Evolutionary conservation across 2,329 filamentous ascomycete genomes (phyloP), one percentile per base, ranked within the genome.

Genomic region (Neopestalotiopsis sp.): DNA sequence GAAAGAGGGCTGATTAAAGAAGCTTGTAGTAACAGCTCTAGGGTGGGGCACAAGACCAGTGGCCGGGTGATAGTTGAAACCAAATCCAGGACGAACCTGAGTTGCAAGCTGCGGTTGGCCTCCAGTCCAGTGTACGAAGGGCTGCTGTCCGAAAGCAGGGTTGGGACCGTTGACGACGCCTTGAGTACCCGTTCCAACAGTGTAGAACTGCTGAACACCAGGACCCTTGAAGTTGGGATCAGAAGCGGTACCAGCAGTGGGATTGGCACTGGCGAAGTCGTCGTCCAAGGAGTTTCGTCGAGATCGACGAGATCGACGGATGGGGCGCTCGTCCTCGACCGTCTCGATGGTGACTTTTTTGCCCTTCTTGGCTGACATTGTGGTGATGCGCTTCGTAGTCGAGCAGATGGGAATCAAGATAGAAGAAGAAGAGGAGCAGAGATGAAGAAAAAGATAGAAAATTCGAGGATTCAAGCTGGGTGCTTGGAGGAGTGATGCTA

Each of bases 381-480:
- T 58, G 56, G 28, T 17, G 32, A 17, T 40, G 1, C 5, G 14
- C 38, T 45, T n/a, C 17, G 59, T 28, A 24, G 59, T 38, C 30
- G 28, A 24, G 57, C 14, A 9, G 14, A 56, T 30, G 30, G 57
- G 24, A 14, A 10, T 30, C 24, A 28, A 28, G 13, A 5, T 10
- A 32, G 7, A 17, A 38, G 32, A 14, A 52, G 24, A 10, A n/a
- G 24, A 28, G 3, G 24, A 28, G 24, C 24, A 28, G 24, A 28
- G 24, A 28, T 28, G 24, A n/a, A 30, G 38, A 24, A 24, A 13
- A 20, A 34, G 14, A 58, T 6, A 68, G 59, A 67, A 69, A 67
- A 66, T 69, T 67, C 56, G 64, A 49, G 32, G n/a, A 73, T 6
- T 52, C 74, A 74, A 72, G 77, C 77, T 2, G 40, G 68, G 28